Base-by-base conservation (phyloP, 2,329 filamentous ascomycete species). In the Trichoderma endophyticum region DNA sequence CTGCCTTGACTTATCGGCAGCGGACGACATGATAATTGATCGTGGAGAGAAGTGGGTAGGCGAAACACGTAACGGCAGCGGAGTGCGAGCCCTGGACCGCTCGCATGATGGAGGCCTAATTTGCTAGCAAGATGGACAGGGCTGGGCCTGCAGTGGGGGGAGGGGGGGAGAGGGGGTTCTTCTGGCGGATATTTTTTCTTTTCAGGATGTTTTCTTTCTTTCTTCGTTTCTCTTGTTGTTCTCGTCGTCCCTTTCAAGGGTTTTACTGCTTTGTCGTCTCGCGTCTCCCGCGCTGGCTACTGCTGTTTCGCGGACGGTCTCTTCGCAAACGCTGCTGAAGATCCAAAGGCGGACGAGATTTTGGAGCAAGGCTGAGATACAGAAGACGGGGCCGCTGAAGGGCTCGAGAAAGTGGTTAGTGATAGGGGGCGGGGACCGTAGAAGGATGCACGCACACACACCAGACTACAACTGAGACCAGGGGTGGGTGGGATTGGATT, bases 1-100 rank as follows among this genome's bases (percentile, higher is more conserved):
- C 86, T 95, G 92, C 82, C 93, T 90, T 78, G 91, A 87, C 84
- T 95, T 94, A 85, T 93, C 91, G 85, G 92, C 86, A 85, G 92
- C 86, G 80, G 88, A 86, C 78, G 90, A 85, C 89, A 89, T 89
- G 78, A 76, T 77, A 75, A 74, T 54, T 64, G 67, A 63, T 65
- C 68, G 51, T 54, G 59, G 72, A 71, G 59, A 67, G 63, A 73
- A 59, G 68, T 74, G 72, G 73, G 74, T 74, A 79, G 74, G 75
- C 79, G 75, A 77, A 78, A 80, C 75, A 79, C 75, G 79, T 79
- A 77, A 77, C 77, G 77, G 75, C 76, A 77, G 73, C 76, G 76
- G 77, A 74, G 72, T 81, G 79, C 76, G 79, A 78, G 80, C 80
- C 77, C 77, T 77, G 77, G 80, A 80, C 82, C 79, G 79, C 77